Evolutionary conservation across 176 grass and related monocot species (phyloP).

Genomic region (Bonia amplexicaulis): DNA sequence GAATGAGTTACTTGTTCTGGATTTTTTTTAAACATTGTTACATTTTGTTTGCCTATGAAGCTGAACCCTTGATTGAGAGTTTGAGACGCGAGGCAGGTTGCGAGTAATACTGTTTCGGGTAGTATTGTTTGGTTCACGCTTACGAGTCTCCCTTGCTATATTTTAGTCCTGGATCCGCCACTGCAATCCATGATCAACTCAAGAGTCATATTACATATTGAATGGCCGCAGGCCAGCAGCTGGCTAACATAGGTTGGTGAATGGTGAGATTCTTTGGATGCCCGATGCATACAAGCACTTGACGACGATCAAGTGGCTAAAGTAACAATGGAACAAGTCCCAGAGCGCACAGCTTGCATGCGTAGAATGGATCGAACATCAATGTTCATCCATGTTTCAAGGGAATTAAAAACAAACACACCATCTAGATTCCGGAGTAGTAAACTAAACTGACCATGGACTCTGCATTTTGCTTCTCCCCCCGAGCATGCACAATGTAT

Average conservation of each 20-base stretch:
- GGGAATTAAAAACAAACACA: not conserved
- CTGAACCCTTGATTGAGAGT: not conserved
- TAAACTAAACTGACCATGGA: no score
- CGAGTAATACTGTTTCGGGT: no score
- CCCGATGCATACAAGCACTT: not conserved
- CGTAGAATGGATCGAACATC: not conserved
- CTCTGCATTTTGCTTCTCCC: no score
- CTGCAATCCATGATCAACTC: no score
- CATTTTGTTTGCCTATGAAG: slow-evolving; percentile 10
- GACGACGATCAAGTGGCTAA: not conserved
- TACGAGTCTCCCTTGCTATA: no score
- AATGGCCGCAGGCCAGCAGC: not conserved
- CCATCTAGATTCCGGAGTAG: no score
- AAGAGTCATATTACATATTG: not conserved
- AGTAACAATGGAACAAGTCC: not conserved
- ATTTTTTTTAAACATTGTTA: not conserved
- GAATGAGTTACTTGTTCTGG: not conserved
- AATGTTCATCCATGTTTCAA: not conserved
- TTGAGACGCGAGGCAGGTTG: no score
- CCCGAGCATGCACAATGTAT: no score
- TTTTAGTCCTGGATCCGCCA: no score
- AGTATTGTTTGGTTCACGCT: no score
- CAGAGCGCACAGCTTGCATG: not conserved
- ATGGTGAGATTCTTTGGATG: not conserved
- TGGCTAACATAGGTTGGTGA: not conserved